Evolutionary conservation across 2,329 filamentous ascomycete genomes (phyloP), one percentile per base, ranked within the genome.

Genomic region (Metarhizium guizhouense): DNA sequence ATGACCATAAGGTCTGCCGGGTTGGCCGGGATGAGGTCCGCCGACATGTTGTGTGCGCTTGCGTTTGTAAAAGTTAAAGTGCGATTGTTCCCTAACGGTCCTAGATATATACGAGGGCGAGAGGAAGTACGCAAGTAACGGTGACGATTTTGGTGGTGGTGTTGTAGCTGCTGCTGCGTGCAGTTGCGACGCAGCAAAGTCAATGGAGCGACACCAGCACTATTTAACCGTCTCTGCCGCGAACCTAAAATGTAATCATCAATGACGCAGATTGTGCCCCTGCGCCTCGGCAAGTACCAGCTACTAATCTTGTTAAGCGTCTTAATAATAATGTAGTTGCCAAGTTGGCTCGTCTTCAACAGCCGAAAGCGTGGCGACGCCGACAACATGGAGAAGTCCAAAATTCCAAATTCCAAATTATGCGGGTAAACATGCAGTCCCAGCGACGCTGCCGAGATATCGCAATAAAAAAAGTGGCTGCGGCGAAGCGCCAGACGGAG

Each of bases 1-100:
- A 95, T 93, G 58, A 96, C 90, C 87, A 96, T 95, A 60, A 94
- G 85, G 65, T 89, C 83, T 18, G 84, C 81, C 13, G 92, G 91
- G 64, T 93, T 85, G 16, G 74, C 64, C 4, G 87, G 86, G 56
- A 88, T 79, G 55, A 90, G 80, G 64, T 84, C 80, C 7, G 77
- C 75, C 55, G 82, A 81, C 82, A 86, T 86, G 61, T 54, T 66
- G 63, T 61, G 18, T 48, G 34, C 25, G n/a, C 14, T 49, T 54
- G 48, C 55, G 54, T 43, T 18, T 57, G 57, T 56, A 34, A 57
- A 60, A 11, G 56, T 54, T 25, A 60, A 62, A n/a, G 52, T 36
- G 42, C 38, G 47, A 51, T 6, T 48, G 11, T 42, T 6, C 5
- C 18, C 16, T 43, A 36, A 25, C 20, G 25, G 36, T 13, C 18